phyloP scores from a whole-genome alignment of 371 early-diverging fungal genomes.

The Smittium culicis region DNA sequence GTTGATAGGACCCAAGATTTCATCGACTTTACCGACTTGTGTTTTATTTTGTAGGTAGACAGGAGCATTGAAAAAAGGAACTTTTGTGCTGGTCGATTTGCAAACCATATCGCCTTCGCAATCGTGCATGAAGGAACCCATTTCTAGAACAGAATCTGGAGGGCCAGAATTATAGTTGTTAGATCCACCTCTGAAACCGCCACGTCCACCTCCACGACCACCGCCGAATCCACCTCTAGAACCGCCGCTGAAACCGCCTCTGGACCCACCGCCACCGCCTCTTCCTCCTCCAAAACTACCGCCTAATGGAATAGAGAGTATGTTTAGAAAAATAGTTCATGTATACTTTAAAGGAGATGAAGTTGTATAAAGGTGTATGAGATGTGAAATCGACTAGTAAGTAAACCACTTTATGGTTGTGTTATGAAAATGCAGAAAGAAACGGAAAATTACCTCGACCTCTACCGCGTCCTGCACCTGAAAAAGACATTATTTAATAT shows the following conservation, averaged over 20 bases:
- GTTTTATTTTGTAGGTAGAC: conserved; percentile 94
- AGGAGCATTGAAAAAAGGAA: conserved; percentile 98
- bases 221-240: conserved; percentile 51
- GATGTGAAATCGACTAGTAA: too few species aligned
- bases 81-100: conserved; percentile 75
- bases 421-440: neutral
- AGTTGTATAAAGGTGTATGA: too few species aligned
- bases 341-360: too few species aligned
- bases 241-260: conserved; percentile 17
- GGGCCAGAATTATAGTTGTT: conserved; percentile 15
- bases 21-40: conserved; percentile 99
- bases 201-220: conserved; percentile 48
- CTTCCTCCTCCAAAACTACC: too few species aligned
- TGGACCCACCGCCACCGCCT: too few species aligned
- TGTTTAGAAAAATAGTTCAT: too few species aligned
- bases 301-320: too few species aligned
- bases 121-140: conserved; percentile 87
- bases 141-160: conserved; percentile 37
- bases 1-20: conserved; percentile 96
- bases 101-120: conserved; percentile 97
- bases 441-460: conserved; percentile 10
- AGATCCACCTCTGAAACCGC: conserved; percentile 26
- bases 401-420: too few species aligned
- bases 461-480: conserved; percentile 28
- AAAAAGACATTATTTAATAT: conserved; percentile 18